Evolutionary conservation across 1,284 basidiomycete genomes (phyloP).

Genomic region (Malassezia restricta): DNA sequence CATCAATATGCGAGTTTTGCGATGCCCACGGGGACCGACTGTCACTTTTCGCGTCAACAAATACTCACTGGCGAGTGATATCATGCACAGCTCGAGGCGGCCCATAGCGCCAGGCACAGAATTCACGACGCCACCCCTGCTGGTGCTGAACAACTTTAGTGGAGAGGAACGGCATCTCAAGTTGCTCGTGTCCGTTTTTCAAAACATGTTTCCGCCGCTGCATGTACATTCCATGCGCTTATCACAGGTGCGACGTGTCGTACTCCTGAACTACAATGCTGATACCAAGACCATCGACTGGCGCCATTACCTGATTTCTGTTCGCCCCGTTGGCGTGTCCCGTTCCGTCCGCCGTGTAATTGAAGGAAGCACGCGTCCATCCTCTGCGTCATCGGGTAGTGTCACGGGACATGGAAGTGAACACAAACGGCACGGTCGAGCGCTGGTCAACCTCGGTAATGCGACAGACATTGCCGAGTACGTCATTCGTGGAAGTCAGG

Average conservation of each 20-base stretch:
- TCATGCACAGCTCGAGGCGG: slow-evolving; percentile 58
- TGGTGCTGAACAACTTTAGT: slow-evolving; percentile 59
- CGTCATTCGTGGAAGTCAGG: slow-evolving; percentile 62
- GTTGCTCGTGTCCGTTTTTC: slow-evolving; percentile 63
- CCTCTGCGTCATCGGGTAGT: slow-evolving; percentile 10
- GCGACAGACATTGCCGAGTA: slow-evolving; percentile 94
- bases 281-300: slow-evolving; percentile 77
- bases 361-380: slow-evolving; percentile 53
- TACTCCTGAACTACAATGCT: slow-evolving; percentile 81
- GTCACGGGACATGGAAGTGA: slow-evolving; percentile 11
- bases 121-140: slow-evolving; percentile 68
- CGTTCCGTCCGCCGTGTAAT: slow-evolving; percentile 79
- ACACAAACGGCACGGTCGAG: slow-evolving; percentile 12
- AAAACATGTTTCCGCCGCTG: slow-evolving; percentile 75
- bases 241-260: slow-evolving; percentile 58
- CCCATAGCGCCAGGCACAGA: slow-evolving; percentile 63
- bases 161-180: slow-evolving; percentile 58
- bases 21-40: slow-evolving; percentile 83
- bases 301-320: slow-evolving; percentile 86
- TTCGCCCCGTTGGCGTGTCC: slow-evolving; percentile 87
- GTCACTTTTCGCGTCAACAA: slow-evolving; percentile 83
- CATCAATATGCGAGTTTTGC: slow-evolving; percentile 65
- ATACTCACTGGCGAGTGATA: slow-evolving; percentile 78
- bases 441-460: slow-evolving; percentile 65
- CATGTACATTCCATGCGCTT: slow-evolving; percentile 54